Percentiles rank a stretch among this genome's conserved stretches.
Conservation (phyloP, 208 protist genomes). For the Crithidia brevicula region DNA sequence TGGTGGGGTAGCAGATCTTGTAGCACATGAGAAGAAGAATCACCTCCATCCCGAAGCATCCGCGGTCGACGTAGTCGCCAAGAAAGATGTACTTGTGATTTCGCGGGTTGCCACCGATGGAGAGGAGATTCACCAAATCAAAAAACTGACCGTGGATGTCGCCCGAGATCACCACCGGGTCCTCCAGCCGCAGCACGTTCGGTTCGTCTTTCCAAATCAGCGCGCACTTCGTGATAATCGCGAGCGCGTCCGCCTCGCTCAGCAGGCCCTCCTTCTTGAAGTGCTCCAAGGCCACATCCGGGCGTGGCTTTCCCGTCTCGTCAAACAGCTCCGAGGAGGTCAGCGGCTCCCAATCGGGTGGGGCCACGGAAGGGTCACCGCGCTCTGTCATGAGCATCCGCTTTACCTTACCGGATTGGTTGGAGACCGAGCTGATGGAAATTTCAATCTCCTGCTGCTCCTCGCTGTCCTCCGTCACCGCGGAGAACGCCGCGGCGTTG, state of each 20-base stretch:
- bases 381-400: conserved; percentile 72
- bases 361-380: conserved; percentile 46
- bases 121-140: conserved; percentile 96
- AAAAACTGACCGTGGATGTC: conserved; percentile 98
- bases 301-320: conserved; percentile 41
- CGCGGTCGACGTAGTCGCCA: conserved; percentile 97
- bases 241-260: conserved; percentile 67
- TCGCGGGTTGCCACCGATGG: conserved; percentile 89
- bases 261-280: conserved; percentile 82
- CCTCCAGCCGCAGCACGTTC: conserved; percentile 81
- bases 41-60: conserved; percentile 90
- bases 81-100: conserved; percentile 95
- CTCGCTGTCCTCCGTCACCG: not conserved
- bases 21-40: conserved; percentile 94
- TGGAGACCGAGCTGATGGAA: conserved; percentile 5
- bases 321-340: conserved; percentile 59
- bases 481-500: conserved; percentile 8
- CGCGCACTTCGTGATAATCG: conserved; percentile 74
- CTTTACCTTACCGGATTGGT: conserved; percentile 30
- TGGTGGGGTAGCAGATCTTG: conserved; percentile 94
- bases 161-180: conserved; percentile 86
- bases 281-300: conserved; percentile 71
- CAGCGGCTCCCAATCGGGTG: conserved; percentile 79
- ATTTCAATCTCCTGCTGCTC: conserved; percentile 3
- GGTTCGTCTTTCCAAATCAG: conserved; percentile 84